Percentiles rank a stretch among this genome's conserved stretches.
These are phyloP conservation scores for Hygrophorus pudorinus DNA, from an alignment of 768 basidiomycete species.

Conservation along the genomic window DNA sequence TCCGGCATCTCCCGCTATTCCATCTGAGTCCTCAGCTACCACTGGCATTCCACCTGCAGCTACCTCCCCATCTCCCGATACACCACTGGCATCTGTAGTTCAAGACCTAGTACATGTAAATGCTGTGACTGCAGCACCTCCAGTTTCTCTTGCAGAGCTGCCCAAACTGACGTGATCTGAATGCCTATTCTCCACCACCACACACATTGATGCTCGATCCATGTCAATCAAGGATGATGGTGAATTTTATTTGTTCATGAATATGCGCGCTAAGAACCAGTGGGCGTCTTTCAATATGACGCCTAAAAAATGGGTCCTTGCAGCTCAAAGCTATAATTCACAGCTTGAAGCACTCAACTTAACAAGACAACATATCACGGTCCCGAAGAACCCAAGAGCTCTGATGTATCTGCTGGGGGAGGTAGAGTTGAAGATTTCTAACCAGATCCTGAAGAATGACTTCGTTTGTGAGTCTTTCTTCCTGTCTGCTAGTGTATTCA, in stretches of 20 bases:
- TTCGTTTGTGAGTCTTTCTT: slow-evolving; percentile 9
- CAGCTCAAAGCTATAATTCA: slow-evolving; percentile 7
- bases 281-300: slow-evolving; percentile 14
- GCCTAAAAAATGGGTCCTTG: slow-evolving; percentile 9
- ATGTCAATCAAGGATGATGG: neutral
- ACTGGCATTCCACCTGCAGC: too few species aligned
- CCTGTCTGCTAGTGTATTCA: neutral
- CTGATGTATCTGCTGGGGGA: slow-evolving; percentile 8
- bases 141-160: neutral
- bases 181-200: neutral
- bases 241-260: slow-evolving; percentile 15
- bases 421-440: slow-evolving; percentile 6
- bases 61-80: neutral
- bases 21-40: too few species aligned
- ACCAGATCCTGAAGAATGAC: slow-evolving; percentile 3
- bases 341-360: neutral
- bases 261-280: slow-evolving; percentile 10
- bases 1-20: too few species aligned
- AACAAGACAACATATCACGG: neutral
- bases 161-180: slow-evolving; percentile 3
- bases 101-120: neutral
- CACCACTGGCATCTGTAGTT: neutral
- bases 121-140: neutral
- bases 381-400: slow-evolving; percentile 9
- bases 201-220: slow-evolving; percentile 3